Conservation (phyloP, 768 basidiomycete species). For the Obba rivulosa region DNA sequence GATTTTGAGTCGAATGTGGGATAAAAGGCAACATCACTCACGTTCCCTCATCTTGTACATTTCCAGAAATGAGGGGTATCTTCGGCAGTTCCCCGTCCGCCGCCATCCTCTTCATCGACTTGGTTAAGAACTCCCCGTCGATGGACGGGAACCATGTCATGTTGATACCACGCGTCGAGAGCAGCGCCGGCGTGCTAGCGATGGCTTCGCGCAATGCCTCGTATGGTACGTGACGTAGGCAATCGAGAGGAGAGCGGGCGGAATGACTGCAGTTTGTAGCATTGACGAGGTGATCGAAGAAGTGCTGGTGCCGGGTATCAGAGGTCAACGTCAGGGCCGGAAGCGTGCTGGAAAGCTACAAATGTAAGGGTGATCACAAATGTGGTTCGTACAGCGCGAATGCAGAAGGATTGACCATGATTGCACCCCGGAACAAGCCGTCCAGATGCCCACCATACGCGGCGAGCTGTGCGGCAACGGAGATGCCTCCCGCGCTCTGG, state of each 20-base stretch:
- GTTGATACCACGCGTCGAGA: conserved; percentile 10
- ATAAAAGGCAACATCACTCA: too few species aligned
- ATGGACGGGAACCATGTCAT: conserved; percentile 1
- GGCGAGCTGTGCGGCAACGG: conserved; percentile 23
- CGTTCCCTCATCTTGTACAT: conserved; percentile 6
- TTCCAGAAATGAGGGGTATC: conserved; percentile 3
- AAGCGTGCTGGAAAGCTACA: background rate
- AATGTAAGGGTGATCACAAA: background rate
- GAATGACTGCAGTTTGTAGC: conserved; percentile 30
- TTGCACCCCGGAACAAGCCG: conserved; percentile 27
- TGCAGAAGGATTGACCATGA: conserved; percentile 22
- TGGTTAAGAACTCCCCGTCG: background rate
- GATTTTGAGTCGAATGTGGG: too few species aligned
- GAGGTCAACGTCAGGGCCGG: background rate
- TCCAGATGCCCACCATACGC: conserved; percentile 16
- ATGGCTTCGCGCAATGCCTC: conserved; percentile 25
- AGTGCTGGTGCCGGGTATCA: conserved; percentile 22
- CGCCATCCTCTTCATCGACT: background rate
- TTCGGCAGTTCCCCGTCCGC: background rate
- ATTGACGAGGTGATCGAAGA: conserved; percentile 37
- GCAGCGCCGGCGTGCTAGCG: conserved; percentile 25
- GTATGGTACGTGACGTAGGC: conserved; percentile 36
- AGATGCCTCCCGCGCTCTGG: conserved; percentile 34
- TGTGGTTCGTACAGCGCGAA: background rate
- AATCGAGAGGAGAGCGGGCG: conserved; percentile 32